These are phyloP conservation scores for Dictyostelium brefeldianum DNA, from an alignment of 78 protist species.

Conservation along the genomic window DNA sequence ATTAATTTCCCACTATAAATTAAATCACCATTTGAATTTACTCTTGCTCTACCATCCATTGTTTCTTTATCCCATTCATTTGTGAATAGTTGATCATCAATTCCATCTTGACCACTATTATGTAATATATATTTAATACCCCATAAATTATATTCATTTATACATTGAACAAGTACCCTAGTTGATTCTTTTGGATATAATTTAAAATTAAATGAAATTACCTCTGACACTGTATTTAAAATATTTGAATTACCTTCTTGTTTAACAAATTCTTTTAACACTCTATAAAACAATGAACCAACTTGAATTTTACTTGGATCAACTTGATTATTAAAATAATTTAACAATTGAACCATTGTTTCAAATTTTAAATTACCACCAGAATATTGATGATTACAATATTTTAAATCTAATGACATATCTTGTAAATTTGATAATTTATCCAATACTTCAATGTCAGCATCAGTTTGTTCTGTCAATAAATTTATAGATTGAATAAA, in stretches of 20 bases:
- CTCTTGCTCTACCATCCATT: neutral
- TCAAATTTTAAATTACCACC: neutral
- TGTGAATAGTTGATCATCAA: neutral
- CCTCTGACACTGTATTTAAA: too few relatives aligned
- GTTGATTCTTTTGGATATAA: conserved; percentile 5
- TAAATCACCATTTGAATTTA: neutral
- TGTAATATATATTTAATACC: neutral
- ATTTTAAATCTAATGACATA: neutral
- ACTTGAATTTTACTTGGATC: neutral
- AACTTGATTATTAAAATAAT: conserved; percentile 9
- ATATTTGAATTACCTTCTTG: too few relatives aligned
- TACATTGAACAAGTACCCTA: neutral
- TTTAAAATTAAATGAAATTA: too few relatives aligned
- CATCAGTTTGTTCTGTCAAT: neutral
- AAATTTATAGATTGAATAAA: neutral
- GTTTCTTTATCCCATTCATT: conserved; percentile 2
- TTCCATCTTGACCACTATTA: neutral
- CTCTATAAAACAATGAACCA: neutral
- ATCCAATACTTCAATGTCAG: neutral
- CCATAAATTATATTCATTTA: conserved; percentile 4
- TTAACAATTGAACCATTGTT: neutral
- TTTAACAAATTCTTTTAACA: neutral
- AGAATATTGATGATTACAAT: neutral
- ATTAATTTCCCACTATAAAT: neutral
- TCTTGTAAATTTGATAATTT: neutral